Evolutionary conservation across 2,329 filamentous ascomycete species (phyloP), one percentile per base, ranked within the genome.

Genomic region (Gaeumannomyces tritici): DNA sequence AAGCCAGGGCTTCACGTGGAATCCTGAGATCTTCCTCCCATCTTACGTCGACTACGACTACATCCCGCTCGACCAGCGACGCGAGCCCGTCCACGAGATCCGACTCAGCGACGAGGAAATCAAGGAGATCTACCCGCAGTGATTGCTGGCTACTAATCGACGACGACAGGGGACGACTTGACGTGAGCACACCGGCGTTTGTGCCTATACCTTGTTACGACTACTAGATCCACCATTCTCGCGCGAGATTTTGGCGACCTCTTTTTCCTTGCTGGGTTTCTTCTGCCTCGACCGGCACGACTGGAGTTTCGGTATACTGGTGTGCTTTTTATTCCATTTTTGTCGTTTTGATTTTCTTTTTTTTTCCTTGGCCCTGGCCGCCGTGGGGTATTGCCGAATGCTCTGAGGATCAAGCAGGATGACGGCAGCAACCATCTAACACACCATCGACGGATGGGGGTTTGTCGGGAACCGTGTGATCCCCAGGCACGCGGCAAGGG

Each of bases 1-100:
- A 7, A 89, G 86, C 70, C 89, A 93, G 75, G 89, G 89, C 63
- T 93, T 91, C 70, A 85, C 87, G 65, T 93, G 89, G 89, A 93
- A 93, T 73, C 89, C 89, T 73, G 89, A 93, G 72, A 90, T 93
- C 73, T 93, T 93, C 75, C 82, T 93, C 1, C 89, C 89, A 1
- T 90, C 88, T 9, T 91, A 91, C 72, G 78, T 89, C 69, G 88
- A 90, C 74, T 86, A 83, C 77, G 87, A 91, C 68, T 89, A 89
- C 71, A 82, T 86, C 51, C 88, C 89, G 55, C 82, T 93, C 70
- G 89, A 92, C 73, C 86, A 88, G 72, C 85, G 85, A 67, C 87
- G 87, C 70, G 89, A 93, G 67, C 89, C 89, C 1, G 88, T 93
- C 60, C 80, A 90, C 74, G 90, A 93, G 71, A 92, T 93, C 67